Conservation (phyloP, 225 moss, liverwort and hornwort genomes). For the Bryoerythrophyllum caledonicum region DNA sequence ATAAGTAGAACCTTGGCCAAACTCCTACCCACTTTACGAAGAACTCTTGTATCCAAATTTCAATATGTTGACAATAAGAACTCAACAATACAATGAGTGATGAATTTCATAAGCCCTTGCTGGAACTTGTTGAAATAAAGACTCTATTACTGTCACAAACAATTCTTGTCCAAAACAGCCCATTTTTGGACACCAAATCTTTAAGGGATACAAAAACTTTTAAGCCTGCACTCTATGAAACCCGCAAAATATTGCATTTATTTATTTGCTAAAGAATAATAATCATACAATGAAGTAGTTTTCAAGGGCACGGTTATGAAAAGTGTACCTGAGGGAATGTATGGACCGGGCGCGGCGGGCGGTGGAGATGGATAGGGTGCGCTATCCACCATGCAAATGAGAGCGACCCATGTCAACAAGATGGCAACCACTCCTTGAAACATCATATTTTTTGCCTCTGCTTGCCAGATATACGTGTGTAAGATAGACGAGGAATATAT, state of each 20-base stretch:
- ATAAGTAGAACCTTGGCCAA: too few relatives aligned
- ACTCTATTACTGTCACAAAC: too few relatives aligned
- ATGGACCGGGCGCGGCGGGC: too few relatives aligned
- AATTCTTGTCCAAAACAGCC: too few relatives aligned
- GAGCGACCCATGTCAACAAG: slow-evolving; percentile 11
- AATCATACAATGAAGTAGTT: neutral
- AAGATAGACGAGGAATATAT: neutral
- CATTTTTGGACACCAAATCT: neutral
- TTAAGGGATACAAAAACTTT: neutral
- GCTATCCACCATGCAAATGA: neutral
- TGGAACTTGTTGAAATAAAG: neutral
- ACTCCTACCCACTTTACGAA: too few relatives aligned
- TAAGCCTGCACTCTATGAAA: neutral
- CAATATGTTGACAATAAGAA: neutral
- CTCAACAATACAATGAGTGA: neutral
- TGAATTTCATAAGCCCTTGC: neutral
- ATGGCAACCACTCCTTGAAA: neutral
- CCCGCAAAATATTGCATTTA: neutral
- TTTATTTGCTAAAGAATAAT: neutral
- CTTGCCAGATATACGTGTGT: neutral
- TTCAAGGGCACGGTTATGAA: neutral
- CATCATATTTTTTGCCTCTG: slow-evolving; percentile 12
- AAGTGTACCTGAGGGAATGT: slow-evolving; percentile 29
- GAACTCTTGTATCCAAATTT: neutral
- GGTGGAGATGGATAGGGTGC: neutral